Conservation (phyloP, 805 yeast genomes). For the Candida corydali region DNA sequence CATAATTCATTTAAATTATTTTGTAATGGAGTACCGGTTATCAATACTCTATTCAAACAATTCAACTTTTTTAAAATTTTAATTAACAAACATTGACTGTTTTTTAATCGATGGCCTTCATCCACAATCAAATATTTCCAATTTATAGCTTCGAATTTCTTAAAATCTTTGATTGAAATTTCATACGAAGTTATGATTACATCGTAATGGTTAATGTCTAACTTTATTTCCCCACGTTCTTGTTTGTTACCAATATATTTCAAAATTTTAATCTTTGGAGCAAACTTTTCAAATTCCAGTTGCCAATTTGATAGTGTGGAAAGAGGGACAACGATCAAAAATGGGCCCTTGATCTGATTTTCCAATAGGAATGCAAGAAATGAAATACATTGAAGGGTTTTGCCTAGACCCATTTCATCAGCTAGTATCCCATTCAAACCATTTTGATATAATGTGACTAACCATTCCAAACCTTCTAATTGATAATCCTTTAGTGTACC, state of each 20-base stretch:
- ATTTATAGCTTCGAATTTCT: slow-evolving; percentile 43
- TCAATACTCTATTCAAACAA: slow-evolving; percentile 66
- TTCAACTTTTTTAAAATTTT: slow-evolving; percentile 63
- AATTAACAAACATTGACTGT: slow-evolving; percentile 73
- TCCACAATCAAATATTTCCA: slow-evolving; percentile 92
- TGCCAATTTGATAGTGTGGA: slow-evolving; percentile 88
- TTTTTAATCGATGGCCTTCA: slow-evolving; percentile 93
- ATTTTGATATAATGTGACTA: slow-evolving; percentile 81
- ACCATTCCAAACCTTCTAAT: slow-evolving; percentile 87
- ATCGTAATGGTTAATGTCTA: slow-evolving; percentile 25
- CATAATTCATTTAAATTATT: slow-evolving; percentile 87
- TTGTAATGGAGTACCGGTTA: slow-evolving; percentile 97
- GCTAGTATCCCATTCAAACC: slow-evolving; percentile 94
- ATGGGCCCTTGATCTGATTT: slow-evolving; percentile 75
- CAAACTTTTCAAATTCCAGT: slow-evolving; percentile 63
- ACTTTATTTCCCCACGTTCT: slow-evolving; percentile 46
- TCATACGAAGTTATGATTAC: slow-evolving; percentile 83
- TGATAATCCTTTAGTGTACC: slow-evolving; percentile 79
- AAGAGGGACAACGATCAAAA: slow-evolving; percentile 72
- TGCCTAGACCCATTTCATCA: slow-evolving; percentile 97
- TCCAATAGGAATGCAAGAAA: slow-evolving; percentile 72
- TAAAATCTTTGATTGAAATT: slow-evolving; percentile 65
- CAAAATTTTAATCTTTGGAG: slow-evolving; percentile 63
- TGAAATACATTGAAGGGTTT: slow-evolving; percentile 85
- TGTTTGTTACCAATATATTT: slow-evolving; percentile 63